Percentiles rank a stretch among this genome's conserved stretches.
Conservation (phyloP, 2,329 filamentous ascomycete species). For the Ophiocordyceps camponoti-floridani region DNA sequence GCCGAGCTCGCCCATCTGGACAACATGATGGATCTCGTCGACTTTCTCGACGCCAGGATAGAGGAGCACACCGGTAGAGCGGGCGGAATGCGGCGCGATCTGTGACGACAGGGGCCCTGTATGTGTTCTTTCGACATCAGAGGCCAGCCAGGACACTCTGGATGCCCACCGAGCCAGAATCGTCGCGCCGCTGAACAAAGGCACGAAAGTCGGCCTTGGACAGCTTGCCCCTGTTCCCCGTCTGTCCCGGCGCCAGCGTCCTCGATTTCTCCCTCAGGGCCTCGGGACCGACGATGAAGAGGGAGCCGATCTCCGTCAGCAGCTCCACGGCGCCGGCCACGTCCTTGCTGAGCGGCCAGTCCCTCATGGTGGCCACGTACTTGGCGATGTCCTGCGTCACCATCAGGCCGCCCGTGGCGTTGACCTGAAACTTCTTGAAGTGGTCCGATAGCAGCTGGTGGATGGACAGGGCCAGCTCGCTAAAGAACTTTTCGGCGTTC, state of each 20-base stretch:
- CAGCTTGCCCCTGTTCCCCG: constrained; percentile 31
- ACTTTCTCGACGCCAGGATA: constrained; percentile 37
- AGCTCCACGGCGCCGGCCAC: constrained; percentile 60
- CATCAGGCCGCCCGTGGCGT: constrained; percentile 83
- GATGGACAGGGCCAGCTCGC: constrained; percentile 67
- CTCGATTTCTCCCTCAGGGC: constrained; percentile 54
- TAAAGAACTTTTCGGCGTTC: constrained; percentile 67
- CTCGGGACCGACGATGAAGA: constrained; percentile 85
- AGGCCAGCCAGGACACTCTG: constrained; percentile 62
- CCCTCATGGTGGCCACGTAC: constrained; percentile 71
- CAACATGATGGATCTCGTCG: constrained; percentile 39
- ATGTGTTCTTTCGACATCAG: constrained; percentile 7
- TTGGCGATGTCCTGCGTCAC: constrained; percentile 91
- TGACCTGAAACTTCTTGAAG: constrained; percentile 87
- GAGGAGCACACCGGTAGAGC: constrained; percentile 14
- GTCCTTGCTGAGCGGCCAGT: constrained; percentile 59
- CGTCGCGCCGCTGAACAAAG: constrained; percentile 73
- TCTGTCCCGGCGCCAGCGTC: constrained; percentile 28
- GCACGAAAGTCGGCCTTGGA: constrained; percentile 58
- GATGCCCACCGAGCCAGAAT: constrained; percentile 63
- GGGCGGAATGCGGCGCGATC: constrained; percentile 14
- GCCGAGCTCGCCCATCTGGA: constrained; percentile 27
- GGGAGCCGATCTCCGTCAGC: constrained; percentile 77
- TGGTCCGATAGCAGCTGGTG: constrained; percentile 73
- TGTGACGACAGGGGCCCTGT: constrained; percentile 7